Base-by-base conservation (phyloP, 371 early-diverging fungal species). In the Umbelopsis sp. region DNA sequence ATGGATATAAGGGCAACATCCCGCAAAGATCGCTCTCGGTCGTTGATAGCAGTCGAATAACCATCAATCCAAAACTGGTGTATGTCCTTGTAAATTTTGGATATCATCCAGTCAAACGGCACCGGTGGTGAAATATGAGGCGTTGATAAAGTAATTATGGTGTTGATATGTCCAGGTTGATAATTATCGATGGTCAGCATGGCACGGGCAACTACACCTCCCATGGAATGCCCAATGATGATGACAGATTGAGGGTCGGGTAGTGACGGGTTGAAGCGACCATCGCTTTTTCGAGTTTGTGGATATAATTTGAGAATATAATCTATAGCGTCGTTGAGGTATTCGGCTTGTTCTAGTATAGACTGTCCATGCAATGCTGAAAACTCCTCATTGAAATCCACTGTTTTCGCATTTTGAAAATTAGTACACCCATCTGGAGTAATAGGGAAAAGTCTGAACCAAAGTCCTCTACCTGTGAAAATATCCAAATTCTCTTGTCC, bases 181-280 rank as follows among this genome's bases (percentile, higher is more conserved):
- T 93, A 93, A 71, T 89, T 93, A n/a, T 77, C 71, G 74, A 94
- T 79, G 1, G 88, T 88, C 65, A 95, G 85, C 71, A 93, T 84
- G 7, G 92, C 85, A 12, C 97, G 81, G 14, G 96, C 96, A 2
- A 98, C 97, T 18, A 97, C 86, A 29, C 99, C 99, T 18, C 99
- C 99, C 98, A 98, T 98, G 16, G 96, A 96, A 71, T 98, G 99
- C 4, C 94, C 97, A 44, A 98, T 79, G 20, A 98, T 78, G 9
- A 94, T 77, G 24, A 98, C 96, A 14, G 94, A 91, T 6, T 86
- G 84, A 16, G 89, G 89, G 37, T 79, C 80, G 24, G 89, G 89
- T 16, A 81, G 57, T 20, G 65, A 79, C 66, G 50, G 41, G 52
- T 67, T 69, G 11, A 63, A 44, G 12, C 67, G 71, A 2, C 53